Percentiles rank a stretch among this genome's conserved stretches.
phyloP scores from a whole-genome alignment of 192 early-diverging fungal genomes.

The Haplosporangium gracile region DNA sequence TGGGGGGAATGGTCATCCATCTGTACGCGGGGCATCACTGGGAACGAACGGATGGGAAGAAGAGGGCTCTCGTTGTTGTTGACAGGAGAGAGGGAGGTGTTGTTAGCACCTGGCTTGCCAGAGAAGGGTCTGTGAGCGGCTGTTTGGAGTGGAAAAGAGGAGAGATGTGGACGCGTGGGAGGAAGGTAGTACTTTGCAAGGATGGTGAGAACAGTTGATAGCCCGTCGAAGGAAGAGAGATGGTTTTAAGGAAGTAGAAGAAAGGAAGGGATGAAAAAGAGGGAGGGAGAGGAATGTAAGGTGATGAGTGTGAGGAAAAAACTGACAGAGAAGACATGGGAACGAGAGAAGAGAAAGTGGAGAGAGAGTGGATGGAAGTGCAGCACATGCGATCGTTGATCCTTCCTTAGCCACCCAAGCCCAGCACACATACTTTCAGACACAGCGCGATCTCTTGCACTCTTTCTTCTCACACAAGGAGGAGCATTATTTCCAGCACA shows the following conservation, averaged over 20 bases:
- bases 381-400: slow-evolving; percentile 13
- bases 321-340: not conserved
- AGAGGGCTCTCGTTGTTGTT: slow-evolving; percentile 9
- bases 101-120: slow-evolving; percentile 1
- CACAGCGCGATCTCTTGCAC: not conserved
- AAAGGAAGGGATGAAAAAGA: not conserved
- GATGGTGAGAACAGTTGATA: not conserved
- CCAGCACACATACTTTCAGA: not conserved
- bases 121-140: slow-evolving; percentile 5
- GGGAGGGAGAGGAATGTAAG: not conserved
- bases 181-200: not conserved
- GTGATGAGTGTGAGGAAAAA: not conserved
- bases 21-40: slow-evolving; percentile 48
- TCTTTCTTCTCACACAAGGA: no score
- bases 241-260: not conserved
- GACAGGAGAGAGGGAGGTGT: not conserved
- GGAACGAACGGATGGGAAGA: not conserved
- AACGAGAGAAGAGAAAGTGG: not conserved
- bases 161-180: not conserved
- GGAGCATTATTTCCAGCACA: not conserved
- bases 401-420: not conserved
- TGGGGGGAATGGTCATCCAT: slow-evolving; percentile 58
- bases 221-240: not conserved
- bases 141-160: not conserved
- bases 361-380: not conserved